Evolutionary conservation across 106 monocot species (phyloP), one percentile per base, ranked within the genome.

Genomic region (Dioscorea alata): DNA sequence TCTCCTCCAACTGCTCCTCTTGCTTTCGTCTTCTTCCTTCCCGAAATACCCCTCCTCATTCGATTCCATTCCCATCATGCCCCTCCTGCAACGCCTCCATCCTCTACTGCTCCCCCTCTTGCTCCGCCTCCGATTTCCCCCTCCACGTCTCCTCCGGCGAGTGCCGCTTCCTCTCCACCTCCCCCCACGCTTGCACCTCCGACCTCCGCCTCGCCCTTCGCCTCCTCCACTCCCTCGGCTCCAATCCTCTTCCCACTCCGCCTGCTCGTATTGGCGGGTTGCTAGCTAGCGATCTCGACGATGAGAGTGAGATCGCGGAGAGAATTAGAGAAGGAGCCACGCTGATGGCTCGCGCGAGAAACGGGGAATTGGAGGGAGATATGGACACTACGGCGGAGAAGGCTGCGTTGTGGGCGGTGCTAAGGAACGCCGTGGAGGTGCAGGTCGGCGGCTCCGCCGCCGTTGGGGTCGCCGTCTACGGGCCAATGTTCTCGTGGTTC

Each of bases 351-450:
- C 68, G 76, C 2, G 80, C 78, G 10, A 75, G 84, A 56, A 54
- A 4, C 21, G 2, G 7, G 23, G 6, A 14, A 2, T 23, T n/a
- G 58, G 25, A 14, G 16, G 59, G 18, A 14, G 57, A 4, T 6
- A 3, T 23, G 64, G 32, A 65, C 42, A 10, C 42, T 2, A 42
- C 42, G 42, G 42, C 42, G 4, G 42, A 42, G 42, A 83, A 83
- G 71, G 70, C 73, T 69, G 78, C 62, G 52, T 53, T 88, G 22
- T 81, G 79, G 86, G 79, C 80, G 53, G 88, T 91, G 59, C 25
- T 91, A 64, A 80, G 68, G 17, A 96, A 91, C 68, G 79, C 81
- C n/a, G 91, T 96, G 19, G 95, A 96, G 71, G 83, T 96, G 66
- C 79, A 88, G 71, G 42, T 84, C 28, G 79, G 71, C 18, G 90